Evolutionary conservation across 176 grass and related monocot genomes (phyloP).

Genomic region (Ampelocalamus luodianensis): DNA sequence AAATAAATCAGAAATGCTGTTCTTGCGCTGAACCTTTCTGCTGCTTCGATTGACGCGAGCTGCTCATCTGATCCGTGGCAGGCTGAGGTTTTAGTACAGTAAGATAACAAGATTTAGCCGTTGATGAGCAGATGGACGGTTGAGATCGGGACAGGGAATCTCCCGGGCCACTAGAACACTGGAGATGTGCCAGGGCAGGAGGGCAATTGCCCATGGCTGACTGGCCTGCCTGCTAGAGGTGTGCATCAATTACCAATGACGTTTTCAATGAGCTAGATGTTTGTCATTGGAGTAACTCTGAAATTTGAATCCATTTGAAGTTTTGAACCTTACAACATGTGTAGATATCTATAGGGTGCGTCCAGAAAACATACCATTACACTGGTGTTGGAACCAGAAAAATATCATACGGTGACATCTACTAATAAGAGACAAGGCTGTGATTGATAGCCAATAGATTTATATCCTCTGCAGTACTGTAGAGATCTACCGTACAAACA

Average conservation of each 20-base stretch:
- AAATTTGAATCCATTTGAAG: background rate
- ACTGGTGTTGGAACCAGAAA: too few species aligned
- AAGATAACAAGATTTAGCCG: background rate
- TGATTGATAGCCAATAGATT: too few species aligned
- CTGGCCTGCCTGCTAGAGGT: background rate
- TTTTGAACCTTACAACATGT: background rate
- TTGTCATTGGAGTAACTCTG: background rate
- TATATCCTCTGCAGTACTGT: too few species aligned
- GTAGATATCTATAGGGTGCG: background rate
- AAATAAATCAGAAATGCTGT: background rate
- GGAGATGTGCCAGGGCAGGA: background rate
- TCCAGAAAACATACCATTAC: too few species aligned
- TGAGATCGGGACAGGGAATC: background rate
- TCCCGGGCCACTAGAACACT: background rate
- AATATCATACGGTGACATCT: too few species aligned
- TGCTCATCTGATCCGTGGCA: background rate
- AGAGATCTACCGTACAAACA: too few species aligned
- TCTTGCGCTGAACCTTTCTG: background rate
- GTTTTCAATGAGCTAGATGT: background rate
- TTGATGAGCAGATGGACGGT: background rate
- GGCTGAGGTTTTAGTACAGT: background rate
- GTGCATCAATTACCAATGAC: background rate
- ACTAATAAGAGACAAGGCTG: too few species aligned
- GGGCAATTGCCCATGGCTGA: background rate
- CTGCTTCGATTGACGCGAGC: background rate